phyloP scores from a whole-genome alignment of 106 monocot genomes.

The Allium cepa region DNA sequence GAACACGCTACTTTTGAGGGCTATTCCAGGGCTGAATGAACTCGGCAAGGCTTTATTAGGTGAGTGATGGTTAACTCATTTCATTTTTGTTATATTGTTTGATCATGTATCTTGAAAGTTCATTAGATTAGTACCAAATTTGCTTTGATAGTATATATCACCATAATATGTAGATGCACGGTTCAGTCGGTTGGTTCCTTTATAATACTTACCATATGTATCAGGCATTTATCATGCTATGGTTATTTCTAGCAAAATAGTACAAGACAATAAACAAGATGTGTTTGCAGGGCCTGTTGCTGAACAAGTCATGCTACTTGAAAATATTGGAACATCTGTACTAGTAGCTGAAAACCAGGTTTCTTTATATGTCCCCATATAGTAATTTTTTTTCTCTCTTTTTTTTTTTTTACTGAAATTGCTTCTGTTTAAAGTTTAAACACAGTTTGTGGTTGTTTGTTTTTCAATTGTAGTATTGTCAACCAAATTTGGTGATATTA shows the following conservation, averaged over 20 bases:
- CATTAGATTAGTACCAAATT: background rate
- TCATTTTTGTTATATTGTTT: background rate
- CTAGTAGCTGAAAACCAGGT: slow-evolving; percentile 97
- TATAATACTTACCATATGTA: no score
- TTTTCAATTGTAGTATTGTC: background rate
- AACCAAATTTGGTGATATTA: background rate
- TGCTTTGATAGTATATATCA: no score
- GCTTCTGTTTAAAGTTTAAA: background rate
- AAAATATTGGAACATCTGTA: slow-evolving; percentile 91
- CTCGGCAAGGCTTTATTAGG: slow-evolving; percentile 83
- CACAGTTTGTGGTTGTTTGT: background rate
- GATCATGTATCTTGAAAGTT: background rate
- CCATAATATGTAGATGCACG: background rate
- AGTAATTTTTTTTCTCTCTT: no score
- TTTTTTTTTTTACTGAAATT: background rate
- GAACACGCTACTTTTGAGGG: slow-evolving; percentile 81
- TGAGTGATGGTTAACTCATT: slow-evolving; percentile 11
- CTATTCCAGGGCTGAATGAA: slow-evolving; percentile 81
- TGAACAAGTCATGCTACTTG: slow-evolving; percentile 92
- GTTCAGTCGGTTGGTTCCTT: no score
- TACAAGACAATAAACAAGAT: no score
- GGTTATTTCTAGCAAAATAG: no score
- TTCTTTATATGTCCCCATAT: background rate
- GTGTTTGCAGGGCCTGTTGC: slow-evolving; percentile 59
- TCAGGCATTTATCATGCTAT: no score